phyloP scores from a whole-genome alignment of 1,139 yeast species.

The Meyerozyma sp. region DNA sequence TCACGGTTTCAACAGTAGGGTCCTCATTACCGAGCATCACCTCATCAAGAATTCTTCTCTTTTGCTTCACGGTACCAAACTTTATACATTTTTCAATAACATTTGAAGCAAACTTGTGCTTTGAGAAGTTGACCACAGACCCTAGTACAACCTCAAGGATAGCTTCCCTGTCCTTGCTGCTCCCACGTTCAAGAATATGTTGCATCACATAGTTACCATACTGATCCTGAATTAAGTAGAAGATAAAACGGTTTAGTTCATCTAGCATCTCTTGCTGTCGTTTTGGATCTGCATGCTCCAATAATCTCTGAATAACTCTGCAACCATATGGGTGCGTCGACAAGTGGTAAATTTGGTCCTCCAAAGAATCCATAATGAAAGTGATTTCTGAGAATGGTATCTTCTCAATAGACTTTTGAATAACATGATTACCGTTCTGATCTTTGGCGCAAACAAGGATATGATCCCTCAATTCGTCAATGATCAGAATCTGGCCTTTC shows the following conservation, averaged over 20 bases:
- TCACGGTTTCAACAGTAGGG: constrained; percentile 34
- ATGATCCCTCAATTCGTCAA: constrained; percentile 66
- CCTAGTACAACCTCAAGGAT: constrained; percentile 39
- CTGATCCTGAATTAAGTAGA: constrained; percentile 85
- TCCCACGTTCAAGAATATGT: constrained; percentile 84
- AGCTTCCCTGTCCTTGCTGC: constrained; percentile 38
- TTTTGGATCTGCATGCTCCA: constrained; percentile 63
- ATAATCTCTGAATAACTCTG: constrained; percentile 86
- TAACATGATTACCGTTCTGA: constrained; percentile 97
- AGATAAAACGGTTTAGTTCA: constrained; percentile 71
- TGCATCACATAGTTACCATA: constrained; percentile 97
- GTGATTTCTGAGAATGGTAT: constrained; percentile 69
- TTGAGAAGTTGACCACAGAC: constrained; percentile 75
- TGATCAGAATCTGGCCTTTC: constrained; percentile 65
- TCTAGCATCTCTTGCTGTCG: constrained; percentile 63
- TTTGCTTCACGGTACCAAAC: constrained; percentile 60
- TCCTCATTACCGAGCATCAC: constrained; percentile 51
- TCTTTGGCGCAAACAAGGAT: constrained; percentile 83
- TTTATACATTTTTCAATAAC: constrained; percentile 93
- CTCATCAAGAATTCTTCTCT: constrained; percentile 55
- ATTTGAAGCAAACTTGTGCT: constrained; percentile 96
- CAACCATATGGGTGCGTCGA: constrained; percentile 98
- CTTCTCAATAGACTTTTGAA: constrained; percentile 88
- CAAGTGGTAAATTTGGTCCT: constrained; percentile 76
- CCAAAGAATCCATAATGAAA: constrained; percentile 70